A percentile compares a stretch with the other conserved stretches of the same genome.
Conservation (phyloP, 116 monocot genomes). For the Papilionanthe hybrid region DNA sequence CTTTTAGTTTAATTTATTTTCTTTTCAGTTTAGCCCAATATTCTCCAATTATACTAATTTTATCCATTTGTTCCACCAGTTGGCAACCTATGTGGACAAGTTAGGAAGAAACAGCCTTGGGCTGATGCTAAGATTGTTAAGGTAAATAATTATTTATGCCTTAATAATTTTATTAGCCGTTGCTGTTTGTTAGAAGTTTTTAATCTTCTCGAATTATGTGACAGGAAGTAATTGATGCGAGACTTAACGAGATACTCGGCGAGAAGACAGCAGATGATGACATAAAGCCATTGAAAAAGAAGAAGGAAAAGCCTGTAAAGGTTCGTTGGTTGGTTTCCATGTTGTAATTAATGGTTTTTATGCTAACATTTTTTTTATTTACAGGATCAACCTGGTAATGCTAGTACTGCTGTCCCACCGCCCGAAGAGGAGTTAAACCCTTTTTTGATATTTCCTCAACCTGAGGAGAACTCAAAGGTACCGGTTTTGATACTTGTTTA, state of each 20-base stretch:
- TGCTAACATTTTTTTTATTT: slow-evolving; percentile 9
- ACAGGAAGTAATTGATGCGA: slow-evolving; percentile 80
- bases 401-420: slow-evolving; percentile 15
- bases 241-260: slow-evolving; percentile 58
- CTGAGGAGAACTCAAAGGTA: slow-evolving; percentile 90
- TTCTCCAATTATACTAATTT: neutral
- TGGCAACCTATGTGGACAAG: slow-evolving; percentile 88
- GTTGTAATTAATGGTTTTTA: neutral
- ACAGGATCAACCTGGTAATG: slow-evolving; percentile 41
- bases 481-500: neutral
- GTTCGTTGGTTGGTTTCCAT: neutral
- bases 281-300: slow-evolving; percentile 79
- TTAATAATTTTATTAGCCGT: neutral
- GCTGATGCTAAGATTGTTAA: slow-evolving; percentile 93
- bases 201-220: slow-evolving; percentile 8
- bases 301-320: slow-evolving; percentile 72
- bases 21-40: neutral
- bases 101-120: slow-evolving; percentile 78
- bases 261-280: slow-evolving; percentile 87
- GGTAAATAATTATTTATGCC: slow-evolving; percentile 31
- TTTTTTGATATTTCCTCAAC: slow-evolving; percentile 81
- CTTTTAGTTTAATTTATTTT: neutral
- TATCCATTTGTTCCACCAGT: slow-evolving; percentile 35
- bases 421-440: slow-evolving; percentile 86
- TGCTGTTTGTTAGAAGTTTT: neutral